Base-by-base conservation (phyloP, 257 asterid genomes). In the Salvia miltiorrhiza region DNA sequence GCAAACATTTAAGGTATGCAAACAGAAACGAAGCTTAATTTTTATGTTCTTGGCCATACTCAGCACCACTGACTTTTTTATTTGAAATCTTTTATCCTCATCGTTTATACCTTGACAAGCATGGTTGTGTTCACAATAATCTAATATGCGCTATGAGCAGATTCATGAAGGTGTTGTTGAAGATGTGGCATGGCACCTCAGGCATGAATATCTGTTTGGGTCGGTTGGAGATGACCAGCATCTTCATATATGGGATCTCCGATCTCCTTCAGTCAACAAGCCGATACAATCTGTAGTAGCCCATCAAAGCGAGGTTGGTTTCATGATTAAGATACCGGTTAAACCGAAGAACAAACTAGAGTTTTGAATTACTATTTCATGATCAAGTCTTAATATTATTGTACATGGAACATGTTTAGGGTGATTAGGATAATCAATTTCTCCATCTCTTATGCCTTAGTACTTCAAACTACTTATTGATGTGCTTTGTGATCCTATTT, bases 111-210 rank as follows among this genome's bases (percentile, higher is more conserved):
- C n/a, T n/a, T n/a, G n/a, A n/a, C n/a, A n/a, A n/a, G n/a, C n/a
- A n/a, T n/a, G n/a, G n/a, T n/a, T n/a, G n/a, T n/a, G n/a, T n/a
- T n/a, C n/a, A n/a, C n/a, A n/a, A n/a, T n/a, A n/a, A n/a, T n/a
- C n/a, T n/a, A n/a, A n/a, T n/a, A n/a, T n/a, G n/a, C n/a, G n/a
- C n/a, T n/a, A n/a, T n/a, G n/a, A 57, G 65, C 71, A 93, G 97
- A 69, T 90, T 69, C 98, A 90, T 75, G 98, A 88, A 83, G 98
- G 97, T 17, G 97, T 88, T 19, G 98, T 93, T 13, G 97, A 90
- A 83, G 98, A 93, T 82, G 97, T 90, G 63, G 95, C 97, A 28
- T 93, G 98, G 98, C 97, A 90, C 82, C 82, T 83, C 63, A 90
- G 98, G 87, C 97, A 93, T 37, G 98, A 93, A 73, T 78, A 90